phyloP scores from a whole-genome alignment of 1,284 basidiomycete genomes.

The Fomitiporia mediterranea region DNA sequence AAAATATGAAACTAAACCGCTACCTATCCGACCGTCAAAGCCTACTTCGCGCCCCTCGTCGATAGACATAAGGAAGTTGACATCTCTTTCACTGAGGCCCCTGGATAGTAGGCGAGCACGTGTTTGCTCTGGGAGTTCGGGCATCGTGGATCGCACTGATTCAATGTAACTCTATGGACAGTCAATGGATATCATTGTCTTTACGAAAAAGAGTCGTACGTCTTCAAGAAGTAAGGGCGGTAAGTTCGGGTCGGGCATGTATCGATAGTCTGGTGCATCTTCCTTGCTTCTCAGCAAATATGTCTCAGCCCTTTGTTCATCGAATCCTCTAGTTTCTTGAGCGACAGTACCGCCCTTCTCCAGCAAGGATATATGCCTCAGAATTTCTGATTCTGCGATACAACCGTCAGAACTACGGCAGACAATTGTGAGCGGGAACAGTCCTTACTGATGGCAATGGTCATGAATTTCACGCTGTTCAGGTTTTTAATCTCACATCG shows the following conservation, averaged over 20 bases:
- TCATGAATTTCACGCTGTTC: conserved; percentile 86
- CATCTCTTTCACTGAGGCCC: conserved; percentile 60
- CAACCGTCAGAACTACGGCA: conserved; percentile 6
- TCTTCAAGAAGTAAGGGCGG: conserved; percentile 69
- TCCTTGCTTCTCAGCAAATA: conserved; percentile 86
- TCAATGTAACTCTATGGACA: conserved; percentile 53
- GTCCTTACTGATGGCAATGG: conserved; percentile 77
- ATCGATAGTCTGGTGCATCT: conserved; percentile 92
- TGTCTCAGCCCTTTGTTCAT: conserved; percentile 80
- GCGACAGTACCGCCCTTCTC: conserved; percentile 43
- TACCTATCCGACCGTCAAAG: conserved; percentile 52
- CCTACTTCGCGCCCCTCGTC: conserved; percentile 59
- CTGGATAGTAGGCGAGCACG: conserved; percentile 50
- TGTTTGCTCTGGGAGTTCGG: conserved; percentile 74
- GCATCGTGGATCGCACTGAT: conserved; percentile 53
- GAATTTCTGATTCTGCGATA: conserved; percentile 57
- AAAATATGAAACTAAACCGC: conserved; percentile 67
- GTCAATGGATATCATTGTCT: background rate
- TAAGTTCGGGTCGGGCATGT: conserved; percentile 97
- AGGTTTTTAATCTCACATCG: conserved; percentile 98
- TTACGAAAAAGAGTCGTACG: conserved; percentile 33
- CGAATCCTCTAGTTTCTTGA: conserved; percentile 91
- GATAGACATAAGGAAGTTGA: conserved; percentile 73
- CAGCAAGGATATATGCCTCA: conserved; percentile 65
- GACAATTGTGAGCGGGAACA: conserved; percentile 2